A percentile compares a stretch with the other conserved stretches of the same genome.
These are phyloP conservation scores for Saraca asoca DNA, from an alignment of 331 rosid species.

Conservation along the genomic window DNA sequence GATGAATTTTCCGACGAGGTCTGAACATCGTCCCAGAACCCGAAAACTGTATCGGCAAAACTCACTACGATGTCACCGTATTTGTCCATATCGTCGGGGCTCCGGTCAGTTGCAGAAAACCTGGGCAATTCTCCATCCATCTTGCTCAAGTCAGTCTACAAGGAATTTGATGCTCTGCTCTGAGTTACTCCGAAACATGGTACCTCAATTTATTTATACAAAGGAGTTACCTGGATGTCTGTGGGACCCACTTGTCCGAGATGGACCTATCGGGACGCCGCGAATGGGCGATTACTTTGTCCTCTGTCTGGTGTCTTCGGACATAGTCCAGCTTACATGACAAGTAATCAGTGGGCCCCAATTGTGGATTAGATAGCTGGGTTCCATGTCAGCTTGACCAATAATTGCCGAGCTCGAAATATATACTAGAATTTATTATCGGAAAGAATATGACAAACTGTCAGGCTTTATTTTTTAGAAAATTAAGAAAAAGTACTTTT, in stretches of 20 bases:
- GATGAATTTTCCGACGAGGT: constrained; percentile 33
- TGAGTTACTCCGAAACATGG: not conserved
- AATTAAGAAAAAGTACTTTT: too few relatives aligned
- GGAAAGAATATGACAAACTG: too few relatives aligned
- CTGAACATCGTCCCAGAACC: constrained; percentile 37
- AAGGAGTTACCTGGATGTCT: not conserved
- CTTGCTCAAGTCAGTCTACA: too few relatives aligned
- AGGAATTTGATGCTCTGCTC: not conserved
- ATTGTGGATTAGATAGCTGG: not conserved
- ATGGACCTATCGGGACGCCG: constrained; percentile 17
- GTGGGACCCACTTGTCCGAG: constrained; percentile 27
- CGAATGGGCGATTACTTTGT: not conserved
- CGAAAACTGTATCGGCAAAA: constrained; percentile 41
- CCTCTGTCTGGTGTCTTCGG: too few relatives aligned
- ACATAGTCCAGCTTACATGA: not conserved
- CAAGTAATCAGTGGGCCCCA: not conserved
- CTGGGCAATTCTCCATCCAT: constrained; percentile 3
- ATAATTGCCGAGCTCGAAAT: not conserved
- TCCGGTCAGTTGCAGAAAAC: constrained; percentile 10
- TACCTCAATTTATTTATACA: constrained; percentile 29
- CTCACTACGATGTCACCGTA: not conserved
- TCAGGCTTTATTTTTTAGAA: too few relatives aligned
- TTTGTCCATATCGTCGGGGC: constrained; percentile 20
- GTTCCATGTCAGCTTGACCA: constrained; percentile 3
- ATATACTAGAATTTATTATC: too few relatives aligned